Evolutionary conservation across 2,329 filamentous ascomycete genomes (phyloP).

Genomic region (Xylariaceae sp.): DNA sequence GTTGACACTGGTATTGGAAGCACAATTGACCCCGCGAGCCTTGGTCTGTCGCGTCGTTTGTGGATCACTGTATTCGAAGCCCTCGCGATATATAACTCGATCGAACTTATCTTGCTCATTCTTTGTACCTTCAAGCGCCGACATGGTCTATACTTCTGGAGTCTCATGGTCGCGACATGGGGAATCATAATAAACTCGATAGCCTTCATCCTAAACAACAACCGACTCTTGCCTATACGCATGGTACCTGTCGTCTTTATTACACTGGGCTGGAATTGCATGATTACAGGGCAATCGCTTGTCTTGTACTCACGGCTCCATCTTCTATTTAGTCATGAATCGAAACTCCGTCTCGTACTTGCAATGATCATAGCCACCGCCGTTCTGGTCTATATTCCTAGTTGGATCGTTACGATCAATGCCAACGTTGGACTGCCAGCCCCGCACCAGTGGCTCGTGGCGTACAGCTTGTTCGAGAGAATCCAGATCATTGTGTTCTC

Average conservation of each 20-base stretch:
- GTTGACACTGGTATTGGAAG: background rate
- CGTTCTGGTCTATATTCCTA: constrained; percentile 45
- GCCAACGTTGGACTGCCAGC: constrained; percentile 28
- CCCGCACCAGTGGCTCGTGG: background rate
- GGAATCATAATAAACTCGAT: background rate
- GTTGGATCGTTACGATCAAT: constrained; percentile 47
- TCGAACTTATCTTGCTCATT: background rate
- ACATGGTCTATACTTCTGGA: background rate
- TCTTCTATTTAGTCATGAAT: background rate
- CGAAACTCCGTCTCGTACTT: constrained; percentile 42
- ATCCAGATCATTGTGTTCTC: constrained; percentile 48
- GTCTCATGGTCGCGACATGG: background rate
- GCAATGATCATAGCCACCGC: constrained; percentile 49
- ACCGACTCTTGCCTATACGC: background rate
- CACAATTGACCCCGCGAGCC: background rate
- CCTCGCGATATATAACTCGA: constrained; percentile 1
- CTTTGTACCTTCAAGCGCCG: background rate
- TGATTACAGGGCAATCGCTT: background rate
- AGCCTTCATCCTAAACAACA: background rate
- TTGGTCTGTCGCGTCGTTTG: background rate
- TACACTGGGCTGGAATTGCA: background rate
- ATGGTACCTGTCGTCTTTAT: too few species aligned
- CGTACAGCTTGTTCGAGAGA: constrained; percentile 41
- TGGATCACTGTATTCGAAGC: background rate
- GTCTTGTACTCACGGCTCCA: background rate